Percentiles rank a stretch among this genome's conserved stretches.
These are phyloP conservation scores for Rhodosporidiobolus sp. DNA, from an alignment of 768 basidiomycete genomes.

Conservation along the genomic window DNA sequence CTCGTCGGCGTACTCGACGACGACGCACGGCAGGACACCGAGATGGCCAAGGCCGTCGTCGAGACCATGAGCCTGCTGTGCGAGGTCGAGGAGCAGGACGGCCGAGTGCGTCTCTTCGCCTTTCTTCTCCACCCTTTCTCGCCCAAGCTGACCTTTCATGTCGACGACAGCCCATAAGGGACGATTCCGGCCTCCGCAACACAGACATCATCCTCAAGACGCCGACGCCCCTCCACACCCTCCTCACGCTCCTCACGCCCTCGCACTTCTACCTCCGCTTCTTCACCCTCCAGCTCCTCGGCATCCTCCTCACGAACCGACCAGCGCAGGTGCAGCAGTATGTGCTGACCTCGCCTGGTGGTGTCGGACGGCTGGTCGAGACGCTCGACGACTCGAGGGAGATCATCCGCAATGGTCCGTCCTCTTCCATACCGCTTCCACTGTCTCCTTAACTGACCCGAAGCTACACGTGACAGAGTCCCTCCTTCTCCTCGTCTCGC, in stretches of 20 bases:
- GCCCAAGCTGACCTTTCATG: background rate
- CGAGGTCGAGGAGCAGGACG: slow-evolving; percentile 59
- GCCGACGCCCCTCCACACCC: slow-evolving; percentile 67
- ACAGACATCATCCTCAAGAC: slow-evolving; percentile 73
- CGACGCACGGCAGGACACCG: slow-evolving; percentile 84
- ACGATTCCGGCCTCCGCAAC: slow-evolving; percentile 63
- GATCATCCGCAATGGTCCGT: slow-evolving; percentile 80
- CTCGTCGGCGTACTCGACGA: slow-evolving; percentile 77
- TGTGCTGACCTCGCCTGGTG: slow-evolving; percentile 78
- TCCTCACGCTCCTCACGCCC: slow-evolving; percentile 73
- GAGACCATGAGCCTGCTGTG: slow-evolving; percentile 85
- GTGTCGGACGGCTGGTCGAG: slow-evolving; percentile 62
- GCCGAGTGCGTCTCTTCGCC: slow-evolving; percentile 20
- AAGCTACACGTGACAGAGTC: slow-evolving; percentile 76
- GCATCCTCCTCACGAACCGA: slow-evolving; percentile 74
- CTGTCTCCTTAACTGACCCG: background rate
- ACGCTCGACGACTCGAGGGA: slow-evolving; percentile 80
- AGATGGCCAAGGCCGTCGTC: slow-evolving; percentile 85
- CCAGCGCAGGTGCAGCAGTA: slow-evolving; percentile 80
- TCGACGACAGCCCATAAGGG: slow-evolving; percentile 31
- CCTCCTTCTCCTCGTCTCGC: slow-evolving; percentile 71
- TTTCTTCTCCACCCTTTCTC: background rate
- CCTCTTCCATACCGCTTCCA: slow-evolving; percentile 28
- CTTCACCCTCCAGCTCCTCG: slow-evolving; percentile 75
- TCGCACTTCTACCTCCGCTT: slow-evolving; percentile 80